phyloP scores from a whole-genome alignment of 495 filamentous ascomycete genomes.

The Penicillium coprophilum region DNA sequence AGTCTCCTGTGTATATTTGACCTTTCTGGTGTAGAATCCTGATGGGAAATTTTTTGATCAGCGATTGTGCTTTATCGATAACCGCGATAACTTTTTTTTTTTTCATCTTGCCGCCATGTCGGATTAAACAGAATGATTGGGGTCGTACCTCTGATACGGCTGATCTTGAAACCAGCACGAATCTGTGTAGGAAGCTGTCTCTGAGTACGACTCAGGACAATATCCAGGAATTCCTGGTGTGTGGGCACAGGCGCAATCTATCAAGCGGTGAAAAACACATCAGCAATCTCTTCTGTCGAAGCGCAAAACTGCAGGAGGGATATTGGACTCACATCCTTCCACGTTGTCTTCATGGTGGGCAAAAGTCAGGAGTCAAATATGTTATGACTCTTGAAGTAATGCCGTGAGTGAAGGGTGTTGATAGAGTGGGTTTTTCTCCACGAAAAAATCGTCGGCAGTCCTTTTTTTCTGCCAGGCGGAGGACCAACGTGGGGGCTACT shows the following conservation, averaged over 20 bases:
- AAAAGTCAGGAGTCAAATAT: slow-evolving; percentile 31
- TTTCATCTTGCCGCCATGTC: slow-evolving; percentile 6
- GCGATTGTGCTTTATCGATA: slow-evolving; percentile 29
- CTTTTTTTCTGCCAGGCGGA: slow-evolving; percentile 44
- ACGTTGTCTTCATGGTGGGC: slow-evolving; percentile 67
- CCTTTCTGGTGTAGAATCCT: slow-evolving; percentile 96
- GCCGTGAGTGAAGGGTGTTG: slow-evolving; percentile 28
- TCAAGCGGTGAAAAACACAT: slow-evolving; percentile 38
- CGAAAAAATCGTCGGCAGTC: slow-evolving; percentile 30
- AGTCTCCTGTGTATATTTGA: slow-evolving; percentile 98
- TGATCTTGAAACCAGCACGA: slow-evolving; percentile 93
- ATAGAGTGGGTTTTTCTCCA: slow-evolving; percentile 27
- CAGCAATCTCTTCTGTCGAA: slow-evolving; percentile 14
- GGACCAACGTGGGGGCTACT: slow-evolving; percentile 30
- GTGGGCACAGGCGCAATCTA: slow-evolving; percentile 88
- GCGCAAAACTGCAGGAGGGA: not conserved
- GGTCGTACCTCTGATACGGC: slow-evolving; percentile 73
- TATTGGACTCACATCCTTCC: slow-evolving; percentile 57
- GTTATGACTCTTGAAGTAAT: slow-evolving; percentile 23
- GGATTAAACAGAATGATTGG: not conserved
- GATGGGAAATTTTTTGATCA: slow-evolving; percentile 28
- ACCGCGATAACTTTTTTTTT: slow-evolving; percentile 28
- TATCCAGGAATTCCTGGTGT: slow-evolving; percentile 93
- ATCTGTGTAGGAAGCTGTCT: slow-evolving; percentile 94
- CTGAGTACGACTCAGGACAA: slow-evolving; percentile 93